Evolutionary conservation across 352 stramenopile species (phyloP), one percentile per base, ranked within the genome.

Genomic region (Phytophthora litchii): DNA sequence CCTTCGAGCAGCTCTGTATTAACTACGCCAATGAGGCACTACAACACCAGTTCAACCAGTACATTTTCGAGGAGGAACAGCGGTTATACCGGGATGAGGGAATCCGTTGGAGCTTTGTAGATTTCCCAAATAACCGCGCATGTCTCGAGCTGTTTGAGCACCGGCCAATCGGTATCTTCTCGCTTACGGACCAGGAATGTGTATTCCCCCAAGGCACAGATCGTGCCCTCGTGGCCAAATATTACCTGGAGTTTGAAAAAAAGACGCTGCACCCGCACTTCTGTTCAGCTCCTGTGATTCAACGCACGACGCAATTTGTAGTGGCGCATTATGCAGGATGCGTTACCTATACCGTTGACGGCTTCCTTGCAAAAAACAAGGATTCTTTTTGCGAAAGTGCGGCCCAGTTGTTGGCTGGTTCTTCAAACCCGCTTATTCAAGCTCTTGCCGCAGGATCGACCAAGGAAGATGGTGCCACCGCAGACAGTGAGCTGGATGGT

Each of bases 41-140:
- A 14, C 88, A 96, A 60, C 78, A 92, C 38, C 88, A 96, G 60
- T 96, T 96, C 68, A 96, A 95, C 49, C 66, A 84, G 69, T 93
- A 94, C 59, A 89, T 98, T 27, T 98, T 99, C 43, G 95, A 97
- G 42, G 70, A 96, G 8, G 86, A 96, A 62, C 85, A 96, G 58
- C 65, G 75, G 21, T 52, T 94, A 43, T 92, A 95, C 63, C 59
- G 70, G 11, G 70, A 83, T 6, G 89, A 97, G 46, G 81, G 72
- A 7, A 95, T 97, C 40, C 56, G 60, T 27, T 92, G 80, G 74
- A 70, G 57, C 20, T 86, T 90, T 21, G 80, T 95, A 21, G 82
- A 89, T 34, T 94, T 92, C 41, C 83, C 85, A 1, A 85, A 92
- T 64, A 96, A 96, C 67, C 52, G 62, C 1, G 68, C 70, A 31